Evolutionary conservation across 768 basidiomycete species (phyloP).

Genomic region (Podaxis rugospora): DNA sequence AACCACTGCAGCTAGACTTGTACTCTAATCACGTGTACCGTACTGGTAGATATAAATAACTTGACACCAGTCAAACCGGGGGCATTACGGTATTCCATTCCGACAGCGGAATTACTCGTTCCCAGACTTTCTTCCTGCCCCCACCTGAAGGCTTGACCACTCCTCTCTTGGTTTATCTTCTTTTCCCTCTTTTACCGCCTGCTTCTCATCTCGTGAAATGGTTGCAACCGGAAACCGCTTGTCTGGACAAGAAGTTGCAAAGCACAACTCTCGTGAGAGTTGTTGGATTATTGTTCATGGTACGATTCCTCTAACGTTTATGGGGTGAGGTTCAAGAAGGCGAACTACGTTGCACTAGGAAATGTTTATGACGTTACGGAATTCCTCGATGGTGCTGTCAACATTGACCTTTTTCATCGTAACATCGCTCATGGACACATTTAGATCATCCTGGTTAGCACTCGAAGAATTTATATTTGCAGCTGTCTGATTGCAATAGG

Average conservation of each 20-base stretch:
- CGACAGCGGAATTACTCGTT: neutral
- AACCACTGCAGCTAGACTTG: neutral
- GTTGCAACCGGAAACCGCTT: slow-evolving; percentile 14
- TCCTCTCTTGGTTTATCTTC: neutral
- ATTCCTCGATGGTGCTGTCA: slow-evolving; percentile 59
- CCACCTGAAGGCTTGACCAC: neutral
- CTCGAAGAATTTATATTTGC: neutral
- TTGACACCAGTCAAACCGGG: neutral
- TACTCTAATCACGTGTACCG: neutral
- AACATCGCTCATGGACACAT: neutral
- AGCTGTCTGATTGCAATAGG: slow-evolving; percentile 33
- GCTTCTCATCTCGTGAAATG: slow-evolving; percentile 20
- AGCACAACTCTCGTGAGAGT: slow-evolving; percentile 28
- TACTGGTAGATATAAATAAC: neutral
- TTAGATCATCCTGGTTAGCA: slow-evolving; percentile 61
- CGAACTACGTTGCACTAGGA: slow-evolving; percentile 29
- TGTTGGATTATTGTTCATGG: slow-evolving; percentile 77
- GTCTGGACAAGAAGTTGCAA: slow-evolving; percentile 25
- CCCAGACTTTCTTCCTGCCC: neutral
- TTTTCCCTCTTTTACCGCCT: neutral
- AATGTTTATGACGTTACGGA: slow-evolving; percentile 79
- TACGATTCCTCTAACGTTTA: slow-evolving; percentile 20
- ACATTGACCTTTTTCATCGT: neutral
- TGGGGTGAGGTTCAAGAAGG: neutral
- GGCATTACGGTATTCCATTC: neutral